Percentiles rank a stretch among this genome's conserved stretches.
Evolutionary conservation across 2,329 filamentous ascomycete genomes (phyloP).

Genomic region (Trichoderma guizhouense): DNA sequence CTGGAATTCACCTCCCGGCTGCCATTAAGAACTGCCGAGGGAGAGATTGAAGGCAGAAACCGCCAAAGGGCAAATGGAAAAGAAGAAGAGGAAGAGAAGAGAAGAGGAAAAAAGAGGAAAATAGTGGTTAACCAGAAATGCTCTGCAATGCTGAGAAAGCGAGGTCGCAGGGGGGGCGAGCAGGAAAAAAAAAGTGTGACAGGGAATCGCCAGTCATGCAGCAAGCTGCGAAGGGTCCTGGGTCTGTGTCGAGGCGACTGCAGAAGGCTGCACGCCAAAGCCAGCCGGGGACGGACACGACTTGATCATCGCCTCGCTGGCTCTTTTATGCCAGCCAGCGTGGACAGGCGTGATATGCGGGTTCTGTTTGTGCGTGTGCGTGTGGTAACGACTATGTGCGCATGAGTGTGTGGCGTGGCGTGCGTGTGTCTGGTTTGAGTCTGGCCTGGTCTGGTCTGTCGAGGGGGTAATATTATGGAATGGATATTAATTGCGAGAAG

Average conservation of each 20-base stretch:
- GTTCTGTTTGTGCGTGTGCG: background rate
- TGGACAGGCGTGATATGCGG: slow-evolving; percentile 16
- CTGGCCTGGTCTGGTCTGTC: background rate
- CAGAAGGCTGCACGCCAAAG: slow-evolving; percentile 28
- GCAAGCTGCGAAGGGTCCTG: background rate
- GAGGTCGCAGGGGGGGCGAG: background rate
- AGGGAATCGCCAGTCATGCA: slow-evolving; percentile 15
- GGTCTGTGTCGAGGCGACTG: slow-evolving; percentile 20
- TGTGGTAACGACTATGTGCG: background rate
- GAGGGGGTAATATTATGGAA: background rate
- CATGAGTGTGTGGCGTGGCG: slow-evolving; percentile 1
- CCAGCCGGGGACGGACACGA: slow-evolving; percentile 25
- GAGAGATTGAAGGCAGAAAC: background rate
- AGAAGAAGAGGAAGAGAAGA: background rate
- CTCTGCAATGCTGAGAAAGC: slow-evolving; percentile 8
- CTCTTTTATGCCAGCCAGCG: slow-evolving; percentile 18
- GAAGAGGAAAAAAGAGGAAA: background rate
- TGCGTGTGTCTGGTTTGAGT: background rate
- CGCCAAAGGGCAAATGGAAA: background rate
- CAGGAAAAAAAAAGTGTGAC: background rate
- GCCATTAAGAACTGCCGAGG: slow-evolving; percentile 8
- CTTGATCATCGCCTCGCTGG: slow-evolving; percentile 25
- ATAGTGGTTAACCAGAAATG: background rate
- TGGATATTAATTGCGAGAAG: background rate
- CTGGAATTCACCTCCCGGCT: slow-evolving; percentile 6